Conservation (phyloP, 345 rosid genomes). For the Excoecaria cochinchinensis region DNA sequence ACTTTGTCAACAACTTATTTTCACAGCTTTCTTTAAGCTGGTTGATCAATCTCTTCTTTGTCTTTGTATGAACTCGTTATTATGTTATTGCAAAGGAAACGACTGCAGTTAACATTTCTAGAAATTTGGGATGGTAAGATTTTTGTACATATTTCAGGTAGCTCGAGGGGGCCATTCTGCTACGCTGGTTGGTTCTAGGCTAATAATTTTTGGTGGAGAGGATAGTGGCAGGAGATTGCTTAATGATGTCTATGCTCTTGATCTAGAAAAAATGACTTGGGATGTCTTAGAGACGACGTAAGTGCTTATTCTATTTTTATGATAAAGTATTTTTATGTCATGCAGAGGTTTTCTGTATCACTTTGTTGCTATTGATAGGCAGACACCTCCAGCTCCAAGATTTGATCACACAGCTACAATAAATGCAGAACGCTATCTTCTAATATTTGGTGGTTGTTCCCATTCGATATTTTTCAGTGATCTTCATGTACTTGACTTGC, state of each 20-base stretch:
- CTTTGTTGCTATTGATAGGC: slow-evolving; percentile 57
- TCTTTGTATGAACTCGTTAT: not conserved
- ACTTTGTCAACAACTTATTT: not conserved
- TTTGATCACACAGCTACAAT: slow-evolving; percentile 93
- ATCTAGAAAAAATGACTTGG: slow-evolving; percentile 89
- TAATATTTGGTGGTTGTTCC: slow-evolving; percentile 94
- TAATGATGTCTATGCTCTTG: slow-evolving; percentile 75
- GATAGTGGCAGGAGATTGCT: slow-evolving; percentile 72
- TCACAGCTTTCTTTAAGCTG: not conserved
- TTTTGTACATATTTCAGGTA: slow-evolving; percentile 49
- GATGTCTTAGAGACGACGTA: slow-evolving; percentile 64
- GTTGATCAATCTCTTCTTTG: not conserved
- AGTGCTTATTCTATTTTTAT: slow-evolving; percentile 30
- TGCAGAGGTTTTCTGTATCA: slow-evolving; percentile 30
- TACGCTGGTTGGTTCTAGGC: slow-evolving; percentile 68
- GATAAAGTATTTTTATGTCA: slow-evolving; percentile 5
- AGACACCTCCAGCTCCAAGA: slow-evolving; percentile 92
- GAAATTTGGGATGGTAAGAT: slow-evolving; percentile 15
- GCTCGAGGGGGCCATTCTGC: slow-evolving; percentile 95
- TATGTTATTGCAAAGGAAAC: not conserved
- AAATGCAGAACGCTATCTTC: slow-evolving; percentile 68
- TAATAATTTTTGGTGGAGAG: slow-evolving; percentile 91
- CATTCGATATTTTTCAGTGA: slow-evolving; percentile 89
- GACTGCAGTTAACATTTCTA: not conserved
- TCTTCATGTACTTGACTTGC: slow-evolving; percentile 91